Evolutionary conservation across 2,329 filamentous ascomycete species (phyloP), one percentile per base, ranked within the genome.

Genomic region (Lecanosticta acicola): DNA sequence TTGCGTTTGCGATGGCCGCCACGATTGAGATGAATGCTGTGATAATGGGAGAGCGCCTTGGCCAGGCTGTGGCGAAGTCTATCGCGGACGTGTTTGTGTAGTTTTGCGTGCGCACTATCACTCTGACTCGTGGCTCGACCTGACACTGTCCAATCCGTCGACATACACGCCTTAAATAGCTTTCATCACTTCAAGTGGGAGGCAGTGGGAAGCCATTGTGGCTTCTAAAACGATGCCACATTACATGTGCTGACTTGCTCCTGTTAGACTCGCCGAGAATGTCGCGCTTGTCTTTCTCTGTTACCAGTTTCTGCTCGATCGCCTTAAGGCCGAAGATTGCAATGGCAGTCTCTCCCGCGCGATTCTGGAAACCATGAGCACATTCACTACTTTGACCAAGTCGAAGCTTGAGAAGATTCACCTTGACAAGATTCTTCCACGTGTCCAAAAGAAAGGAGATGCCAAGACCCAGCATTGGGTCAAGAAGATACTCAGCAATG

Each of bases 381-480:
- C 75, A 45, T 80, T 81, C 47, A 80, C 76, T 29, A 83, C 81
- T 47, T 74, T 81, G 34, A 79, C 74, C 39, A 78, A 75, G 53
- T 79, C 76, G 49, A 72, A 73, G 36, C 63, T 81, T 34, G 77
- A 81, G 53, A 81, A 77, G 49, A 77, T 80, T 33, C 85, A 85
- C 58, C 77, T 88, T 45, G 76, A 79, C 46, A 80, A 77, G 44
- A 76, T 85, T 13, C 73, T 81, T 33, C 79, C 79, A 50, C 75
- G 78, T 7, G 79, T 84, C 59, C 75, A 74, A 49, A 82, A 79
- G 58, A 81, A 80, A 57, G 83, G 80, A 19, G 81, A 85, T 57
- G 73, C 77, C 0, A 78, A 83, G 42, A 77, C 80, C 39, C 83
- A 83, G 56, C 74, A 73, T 3, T 68, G 83, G 38, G 78, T 84